Evolutionary conservation across 495 filamentous ascomycete genomes (phyloP).

Genomic region (Evansstolkia leycettana): DNA sequence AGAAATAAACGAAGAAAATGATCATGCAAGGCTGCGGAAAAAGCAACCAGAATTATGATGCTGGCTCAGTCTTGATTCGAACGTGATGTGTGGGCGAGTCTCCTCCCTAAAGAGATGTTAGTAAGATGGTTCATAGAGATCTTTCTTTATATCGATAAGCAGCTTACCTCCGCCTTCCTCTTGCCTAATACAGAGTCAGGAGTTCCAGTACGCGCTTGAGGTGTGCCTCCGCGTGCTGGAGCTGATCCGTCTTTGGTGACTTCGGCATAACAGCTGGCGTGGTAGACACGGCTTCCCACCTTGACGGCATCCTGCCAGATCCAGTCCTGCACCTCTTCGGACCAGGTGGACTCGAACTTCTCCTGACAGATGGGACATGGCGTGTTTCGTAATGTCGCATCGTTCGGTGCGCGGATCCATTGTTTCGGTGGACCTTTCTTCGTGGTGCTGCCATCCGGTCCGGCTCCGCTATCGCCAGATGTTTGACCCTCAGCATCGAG

Average conservation of each 20-base stretch:
- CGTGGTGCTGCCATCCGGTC: conserved; percentile 21
- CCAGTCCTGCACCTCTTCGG: conserved; percentile 86
- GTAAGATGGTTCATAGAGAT: neutral
- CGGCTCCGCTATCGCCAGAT: conserved; percentile 19
- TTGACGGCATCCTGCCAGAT: conserved; percentile 89
- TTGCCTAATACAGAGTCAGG: conserved; percentile 64
- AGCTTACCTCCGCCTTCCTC: conserved; percentile 60
- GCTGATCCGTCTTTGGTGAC: conserved; percentile 51
- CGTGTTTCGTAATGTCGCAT: conserved; percentile 53
- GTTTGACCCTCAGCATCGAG: conserved; percentile 31
- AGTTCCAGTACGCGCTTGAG: conserved; percentile 35
- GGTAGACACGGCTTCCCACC: conserved; percentile 69
- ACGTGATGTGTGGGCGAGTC: conserved; percentile 28
- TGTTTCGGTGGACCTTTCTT: conserved; percentile 52
- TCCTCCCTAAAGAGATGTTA: conserved; percentile 12
- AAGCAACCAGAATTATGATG: conserved; percentile 14
- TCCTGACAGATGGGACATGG: conserved; percentile 93
- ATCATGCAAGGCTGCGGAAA: too few species aligned
- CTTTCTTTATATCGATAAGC: neutral
- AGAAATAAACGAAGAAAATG: too few species aligned
- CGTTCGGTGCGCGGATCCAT: conserved; percentile 74
- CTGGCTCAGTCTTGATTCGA: conserved; percentile 29
- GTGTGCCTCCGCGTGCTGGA: conserved; percentile 24
- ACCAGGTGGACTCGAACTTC: conserved; percentile 78
- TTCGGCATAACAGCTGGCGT: conserved; percentile 81